Evolutionary conservation across 495 filamentous ascomycete species (phyloP).

Genomic region (Sabuloglossum arenarium): DNA sequence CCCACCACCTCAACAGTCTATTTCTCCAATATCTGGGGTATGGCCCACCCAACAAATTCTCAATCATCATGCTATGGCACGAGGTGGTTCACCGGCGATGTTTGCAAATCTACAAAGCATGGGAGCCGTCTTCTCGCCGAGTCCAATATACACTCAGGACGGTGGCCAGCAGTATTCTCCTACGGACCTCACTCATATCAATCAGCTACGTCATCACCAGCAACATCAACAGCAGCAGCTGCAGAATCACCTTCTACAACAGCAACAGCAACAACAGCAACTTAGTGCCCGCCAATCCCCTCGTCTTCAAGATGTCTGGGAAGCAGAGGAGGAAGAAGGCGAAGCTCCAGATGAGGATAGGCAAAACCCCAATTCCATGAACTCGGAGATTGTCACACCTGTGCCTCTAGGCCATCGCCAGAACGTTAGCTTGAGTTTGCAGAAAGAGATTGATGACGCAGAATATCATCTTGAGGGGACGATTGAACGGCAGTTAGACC

Average conservation of each 20-base stretch:
- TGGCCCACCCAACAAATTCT: slow-evolving; percentile 36
- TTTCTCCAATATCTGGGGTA: slow-evolving; percentile 11
- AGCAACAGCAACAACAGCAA: slow-evolving; percentile 29
- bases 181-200: slow-evolving; percentile 10
- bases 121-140: slow-evolving; percentile 26
- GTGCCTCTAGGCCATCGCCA: slow-evolving; percentile 43
- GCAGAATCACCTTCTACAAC: slow-evolving; percentile 30
- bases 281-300: slow-evolving; percentile 30
- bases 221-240: slow-evolving; percentile 36
- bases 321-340: slow-evolving; percentile 32
- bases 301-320: slow-evolving; percentile 29
- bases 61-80: slow-evolving; percentile 26
- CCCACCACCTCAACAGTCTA: slow-evolving; percentile 9
- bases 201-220: slow-evolving; percentile 31
- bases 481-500: slow-evolving; percentile 47
- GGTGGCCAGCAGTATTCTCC: slow-evolving; percentile 14
- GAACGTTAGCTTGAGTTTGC: slow-evolving; percentile 43
- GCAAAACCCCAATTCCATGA: slow-evolving; percentile 18
- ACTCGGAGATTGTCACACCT: slow-evolving; percentile 36
- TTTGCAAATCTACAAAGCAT: slow-evolving; percentile 21
- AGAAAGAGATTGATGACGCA: slow-evolving; percentile 69
- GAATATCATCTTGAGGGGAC: slow-evolving; percentile 65
- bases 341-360: slow-evolving; percentile 20
- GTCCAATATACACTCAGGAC: slow-evolving; percentile 28
- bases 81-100: slow-evolving; percentile 33